These are phyloP conservation scores for Microsporum ferrugineum DNA, from an alignment of 2,329 filamentous ascomycete genomes.

Conservation along the genomic window DNA sequence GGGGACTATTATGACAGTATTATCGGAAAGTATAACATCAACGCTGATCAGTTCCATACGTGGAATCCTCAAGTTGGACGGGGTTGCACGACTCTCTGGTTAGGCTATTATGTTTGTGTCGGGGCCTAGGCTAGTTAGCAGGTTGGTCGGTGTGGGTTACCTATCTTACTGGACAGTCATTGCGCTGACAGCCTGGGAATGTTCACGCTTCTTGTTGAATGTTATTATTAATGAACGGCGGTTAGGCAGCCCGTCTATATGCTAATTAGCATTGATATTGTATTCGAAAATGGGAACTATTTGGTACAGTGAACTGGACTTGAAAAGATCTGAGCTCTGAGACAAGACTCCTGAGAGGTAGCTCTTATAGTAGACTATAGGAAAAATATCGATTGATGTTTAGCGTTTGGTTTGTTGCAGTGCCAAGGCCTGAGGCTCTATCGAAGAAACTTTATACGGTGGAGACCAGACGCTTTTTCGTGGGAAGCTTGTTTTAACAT, in stretches of 20 bases:
- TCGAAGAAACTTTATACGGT: not conserved
- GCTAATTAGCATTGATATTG: not conserved
- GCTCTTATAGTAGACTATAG: not conserved
- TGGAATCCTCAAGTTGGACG: slow-evolving; percentile 16
- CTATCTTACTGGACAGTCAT: not conserved
- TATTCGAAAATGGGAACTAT: not conserved
- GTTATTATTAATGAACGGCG: not conserved
- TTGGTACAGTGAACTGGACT: not conserved
- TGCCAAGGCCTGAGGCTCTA: not conserved
- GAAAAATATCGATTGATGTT: not conserved
- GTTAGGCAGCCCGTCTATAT: not conserved
- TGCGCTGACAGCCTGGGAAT: not conserved
- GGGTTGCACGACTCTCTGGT: not conserved
- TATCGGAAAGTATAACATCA: slow-evolving; percentile 14
- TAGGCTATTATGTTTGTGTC: slow-evolving; percentile 1
- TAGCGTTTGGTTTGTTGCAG: not conserved
- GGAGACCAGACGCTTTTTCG: not conserved
- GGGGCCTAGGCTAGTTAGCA: not conserved
- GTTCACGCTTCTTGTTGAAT: not conserved
- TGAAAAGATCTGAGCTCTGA: not conserved
- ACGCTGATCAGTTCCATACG: slow-evolving; percentile 11
- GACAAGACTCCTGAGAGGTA: not conserved
- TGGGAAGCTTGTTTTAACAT: not conserved
- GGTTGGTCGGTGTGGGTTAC: not conserved
- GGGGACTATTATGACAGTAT: slow-evolving; percentile 20